Base-by-base conservation (phyloP, 306 rosid species). In the Cicer cuneatum region DNA sequence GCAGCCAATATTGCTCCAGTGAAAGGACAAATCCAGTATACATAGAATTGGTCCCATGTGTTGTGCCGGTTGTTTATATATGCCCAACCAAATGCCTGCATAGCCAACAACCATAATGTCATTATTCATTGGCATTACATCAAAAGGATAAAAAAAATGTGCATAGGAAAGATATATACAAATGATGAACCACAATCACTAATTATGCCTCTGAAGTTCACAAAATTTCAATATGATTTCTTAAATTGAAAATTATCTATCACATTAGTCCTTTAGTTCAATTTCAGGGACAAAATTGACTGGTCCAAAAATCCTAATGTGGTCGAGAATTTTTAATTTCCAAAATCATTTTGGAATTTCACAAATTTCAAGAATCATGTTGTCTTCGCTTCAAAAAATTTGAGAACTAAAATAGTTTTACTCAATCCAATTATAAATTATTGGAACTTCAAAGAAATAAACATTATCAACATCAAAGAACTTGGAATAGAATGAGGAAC, bases 61-160 rank as follows among this genome's bases (percentile, higher is more conserved):
- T 84, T 80, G 72, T 92, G 96, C 87, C 64, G 41, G 37, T 87
- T 90, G 84, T 87, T 79, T 8, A 85, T 69, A 73, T 92, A 92
- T 16, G 98, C 96, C 98, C 96, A 92, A 72, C 98, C 96, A 80
- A 90, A 90, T 37, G 98, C 96, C 93, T 88, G 87, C 83, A 72
- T 13, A 57, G 13, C 15, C 37, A 59, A 86, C 59, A 67, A 69
- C 16, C 39, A 49, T 35, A 45, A 72, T 43, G 43, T 33, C 46
- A 61, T 78, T 62, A 58, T 13, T 53, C 10, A 18, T 73, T 40
- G 37, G 18, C 46, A 58, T 40, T 37, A 56, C n/a, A 29, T 46
- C 62, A 45, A 74, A 16, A 24, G 48, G 67, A 16, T 14, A 9
- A 21, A 52, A 64, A 18, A 46, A 9, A 60, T 19, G 29, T 35